A percentile compares a stretch with the other conserved stretches of the same genome.
Evolutionary conservation across 495 filamentous ascomycete species (phyloP).

Genomic region (Neurospora sp.): DNA sequence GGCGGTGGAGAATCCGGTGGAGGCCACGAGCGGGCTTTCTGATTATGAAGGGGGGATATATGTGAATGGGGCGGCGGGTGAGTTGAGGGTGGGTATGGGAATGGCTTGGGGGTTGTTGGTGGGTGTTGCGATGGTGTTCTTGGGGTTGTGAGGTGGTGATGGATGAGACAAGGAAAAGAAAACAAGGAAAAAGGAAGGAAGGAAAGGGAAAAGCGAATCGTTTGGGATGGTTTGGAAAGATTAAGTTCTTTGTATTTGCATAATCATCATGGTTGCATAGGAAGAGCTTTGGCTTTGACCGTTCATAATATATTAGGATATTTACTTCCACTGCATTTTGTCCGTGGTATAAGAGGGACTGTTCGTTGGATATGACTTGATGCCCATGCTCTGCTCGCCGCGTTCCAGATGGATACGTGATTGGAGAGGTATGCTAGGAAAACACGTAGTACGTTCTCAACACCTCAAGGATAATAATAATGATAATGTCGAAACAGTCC

Average conservation of each 20-base stretch:
- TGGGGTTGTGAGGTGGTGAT: not conserved
- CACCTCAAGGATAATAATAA: not conserved
- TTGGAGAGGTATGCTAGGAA: not conserved
- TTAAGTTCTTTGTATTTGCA: not conserved
- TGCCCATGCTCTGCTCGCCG: not conserved
- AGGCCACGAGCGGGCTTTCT: conserved; percentile 33
- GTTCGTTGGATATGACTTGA: not conserved
- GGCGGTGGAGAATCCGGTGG: conserved; percentile 53
- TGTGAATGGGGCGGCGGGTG: not conserved
- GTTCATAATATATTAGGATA: not conserved
- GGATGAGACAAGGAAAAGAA: not conserved
- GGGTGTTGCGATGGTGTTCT: not conserved
- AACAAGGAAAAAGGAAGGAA: not conserved
- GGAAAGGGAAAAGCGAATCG: not conserved
- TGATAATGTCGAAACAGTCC: not conserved
- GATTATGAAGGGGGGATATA: not conserved
- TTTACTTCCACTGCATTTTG: not conserved
- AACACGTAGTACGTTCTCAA: not conserved
- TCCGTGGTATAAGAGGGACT: not conserved
- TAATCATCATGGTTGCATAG: not conserved
- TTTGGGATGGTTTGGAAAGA: not conserved
- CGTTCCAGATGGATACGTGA: not conserved
- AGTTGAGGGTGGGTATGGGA: not conserved
- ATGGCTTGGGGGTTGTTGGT: not conserved
- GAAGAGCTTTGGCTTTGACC: not conserved